A percentile compares a stretch with the other conserved stretches of the same genome.
Conservation (phyloP, 1,284 basidiomycete genomes). For the Exobasidium cylindrosporum region DNA sequence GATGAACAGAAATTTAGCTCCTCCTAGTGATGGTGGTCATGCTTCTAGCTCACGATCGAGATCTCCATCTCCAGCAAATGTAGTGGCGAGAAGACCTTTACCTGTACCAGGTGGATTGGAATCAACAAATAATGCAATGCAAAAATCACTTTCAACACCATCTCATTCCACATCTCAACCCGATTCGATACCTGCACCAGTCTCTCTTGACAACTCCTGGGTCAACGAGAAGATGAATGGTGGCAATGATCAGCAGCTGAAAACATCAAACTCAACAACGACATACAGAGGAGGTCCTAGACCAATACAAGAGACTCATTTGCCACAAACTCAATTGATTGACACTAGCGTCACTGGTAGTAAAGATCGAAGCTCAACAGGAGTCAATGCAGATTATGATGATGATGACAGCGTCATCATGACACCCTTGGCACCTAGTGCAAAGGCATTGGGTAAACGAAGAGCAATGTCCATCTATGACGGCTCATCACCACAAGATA, state of each 20-base stretch:
- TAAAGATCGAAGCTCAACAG: too few species aligned
- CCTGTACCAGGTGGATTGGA: background rate
- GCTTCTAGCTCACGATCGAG: slow-evolving; percentile 14
- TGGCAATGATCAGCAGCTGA: too few species aligned
- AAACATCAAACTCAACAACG: background rate
- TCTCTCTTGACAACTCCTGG: too few species aligned
- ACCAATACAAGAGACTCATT: background rate
- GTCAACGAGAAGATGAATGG: too few species aligned
- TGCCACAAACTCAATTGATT: too few species aligned
- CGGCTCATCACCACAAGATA: background rate
- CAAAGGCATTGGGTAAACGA: slow-evolving; percentile 45
- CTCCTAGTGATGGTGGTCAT: slow-evolving; percentile 4
- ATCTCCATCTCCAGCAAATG: slow-evolving; percentile 8
- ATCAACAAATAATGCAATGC: background rate
- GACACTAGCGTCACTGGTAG: too few species aligned
- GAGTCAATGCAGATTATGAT: background rate
- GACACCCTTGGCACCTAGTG: slow-evolving; percentile 36
- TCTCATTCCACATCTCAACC: background rate
- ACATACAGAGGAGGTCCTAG: background rate
- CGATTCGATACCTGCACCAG: background rate
- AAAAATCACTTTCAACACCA: background rate
- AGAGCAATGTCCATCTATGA: slow-evolving; percentile 15
- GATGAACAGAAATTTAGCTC: slow-evolving; percentile 3
- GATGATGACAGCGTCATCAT: slow-evolving; percentile 26
- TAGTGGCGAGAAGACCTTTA: background rate